Evolutionary conservation across 495 filamentous ascomycete genomes (phyloP).

Genomic region (Aspergillus coremiiformis): DNA sequence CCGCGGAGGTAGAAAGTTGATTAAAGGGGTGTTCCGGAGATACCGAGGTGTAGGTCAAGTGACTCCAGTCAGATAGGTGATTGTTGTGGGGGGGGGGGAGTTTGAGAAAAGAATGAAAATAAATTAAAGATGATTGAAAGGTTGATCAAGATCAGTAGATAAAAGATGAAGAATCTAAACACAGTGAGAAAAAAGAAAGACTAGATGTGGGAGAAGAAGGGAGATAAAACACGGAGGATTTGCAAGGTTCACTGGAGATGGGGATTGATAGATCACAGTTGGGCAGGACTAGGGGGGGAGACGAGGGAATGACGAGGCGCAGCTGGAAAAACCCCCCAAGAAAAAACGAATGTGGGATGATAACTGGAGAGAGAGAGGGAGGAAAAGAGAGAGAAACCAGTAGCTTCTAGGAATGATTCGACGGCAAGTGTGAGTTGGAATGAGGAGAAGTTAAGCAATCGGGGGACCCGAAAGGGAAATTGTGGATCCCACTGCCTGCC

Average conservation of each 20-base stretch:
- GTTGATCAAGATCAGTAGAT: neutral
- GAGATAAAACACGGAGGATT: neutral
- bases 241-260: neutral
- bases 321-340: neutral
- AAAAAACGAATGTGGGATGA: slow-evolving; percentile 10
- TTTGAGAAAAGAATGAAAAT: neutral
- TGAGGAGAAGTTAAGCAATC: neutral
- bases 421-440: slow-evolving; percentile 9
- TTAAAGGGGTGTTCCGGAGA: neutral
- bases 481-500: neutral
- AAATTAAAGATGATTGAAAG: neutral
- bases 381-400: neutral
- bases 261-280: slow-evolving; percentile 3
- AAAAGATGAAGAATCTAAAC: neutral
- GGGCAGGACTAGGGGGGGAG: neutral
- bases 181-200: slow-evolving; percentile 5
- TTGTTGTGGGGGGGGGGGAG: too few species aligned
- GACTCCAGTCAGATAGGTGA: too few species aligned
- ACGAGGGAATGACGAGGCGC: neutral
- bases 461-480: neutral
- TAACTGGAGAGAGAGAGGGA: neutral
- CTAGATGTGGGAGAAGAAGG: neutral
- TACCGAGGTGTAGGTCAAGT: neutral
- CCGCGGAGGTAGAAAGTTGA: neutral
- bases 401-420: slow-evolving; percentile 7